Base-by-base conservation (phyloP, 2,329 filamentous ascomycete species). In the Aspergillus puulaauensis region DNA sequence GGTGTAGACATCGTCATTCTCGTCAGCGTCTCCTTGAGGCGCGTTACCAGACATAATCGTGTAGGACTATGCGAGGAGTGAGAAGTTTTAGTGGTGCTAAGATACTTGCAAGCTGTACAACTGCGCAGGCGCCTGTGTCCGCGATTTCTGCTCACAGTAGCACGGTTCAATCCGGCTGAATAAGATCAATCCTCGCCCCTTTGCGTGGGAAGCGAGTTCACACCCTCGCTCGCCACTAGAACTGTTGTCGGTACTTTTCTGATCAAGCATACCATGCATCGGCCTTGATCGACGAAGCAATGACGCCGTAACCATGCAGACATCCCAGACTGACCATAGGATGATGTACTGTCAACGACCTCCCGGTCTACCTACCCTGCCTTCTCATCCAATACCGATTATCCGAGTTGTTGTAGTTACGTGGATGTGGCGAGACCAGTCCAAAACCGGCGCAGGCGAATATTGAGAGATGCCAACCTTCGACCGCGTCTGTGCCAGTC, bases 141-240 rank as follows among this genome's bases (percentile, higher is more conserved):
- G 6, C 17, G 37, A 17, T 40, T 6, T 17, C 37, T 17, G 37
- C 14, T 7, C 15, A 0, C 15, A 40, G 27, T 31, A 40, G 15
- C 1, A 17, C 37, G 37, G 37, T 40, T 40, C 37, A 17, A 40
- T 40, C 35, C 37, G 2, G 37, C 14, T 40, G 37, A 40, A 17
- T 40, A 40, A 11, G 27, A 31, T 31, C 0, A 31, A 0, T 27
- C 3, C 37, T 40, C 37, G 6, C 37, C 37, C 14, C 2, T 17
- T 17, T 15, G 14, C 15, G 15, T 40, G 3, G 8, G 0, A 17
- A 4, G 0, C 4, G 0, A 40, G 8, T 2, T n/a, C 37, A 4
- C 6, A 40, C 0, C 1, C 37, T 17, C 1, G 6, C 15, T 17
- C 37, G 15, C 37, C 37, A 40, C 37, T n/a, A 1, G 17, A 40